phyloP scores from a whole-genome alignment of 352 stramenopile species.

The Globisporangium perplexum region DNA sequence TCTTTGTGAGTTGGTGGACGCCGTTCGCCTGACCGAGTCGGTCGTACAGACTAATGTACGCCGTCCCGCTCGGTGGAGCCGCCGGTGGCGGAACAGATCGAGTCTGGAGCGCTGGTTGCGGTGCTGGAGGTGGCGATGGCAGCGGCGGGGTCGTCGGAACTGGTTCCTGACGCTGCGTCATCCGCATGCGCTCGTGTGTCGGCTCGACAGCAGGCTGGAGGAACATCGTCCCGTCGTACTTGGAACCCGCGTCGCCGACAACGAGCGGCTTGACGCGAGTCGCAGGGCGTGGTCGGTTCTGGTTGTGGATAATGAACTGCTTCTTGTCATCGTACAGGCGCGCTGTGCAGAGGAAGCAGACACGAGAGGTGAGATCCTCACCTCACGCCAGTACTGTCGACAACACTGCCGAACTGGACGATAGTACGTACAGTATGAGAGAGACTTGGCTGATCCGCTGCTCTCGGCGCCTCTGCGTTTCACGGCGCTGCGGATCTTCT shows the following conservation, averaged over 20 bases:
- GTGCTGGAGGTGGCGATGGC: neutral
- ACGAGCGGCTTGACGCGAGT: constrained; percentile 32
- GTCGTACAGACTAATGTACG: constrained; percentile 69
- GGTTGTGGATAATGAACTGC: constrained; percentile 60
- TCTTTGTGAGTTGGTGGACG: constrained; percentile 24
- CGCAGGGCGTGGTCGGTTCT: constrained; percentile 29
- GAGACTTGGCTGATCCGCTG: constrained; percentile 30
- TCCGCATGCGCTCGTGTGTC: constrained; percentile 25
- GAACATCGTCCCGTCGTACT: constrained; percentile 58
- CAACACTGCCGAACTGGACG: neutral
- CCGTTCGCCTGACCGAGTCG: constrained; percentile 48
- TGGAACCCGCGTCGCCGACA: constrained; percentile 27
- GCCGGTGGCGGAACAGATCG: neutral
- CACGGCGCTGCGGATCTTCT: constrained; percentile 49
- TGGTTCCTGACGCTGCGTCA: constrained; percentile 15
- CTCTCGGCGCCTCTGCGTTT: constrained; percentile 37
- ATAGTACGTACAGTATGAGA: constrained; percentile 61
- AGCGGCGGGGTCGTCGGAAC: constrained; percentile 1
- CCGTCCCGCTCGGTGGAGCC: constrained; percentile 3
- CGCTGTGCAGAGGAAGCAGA: constrained; percentile 19
- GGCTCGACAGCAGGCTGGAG: constrained; percentile 34
- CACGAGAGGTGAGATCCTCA: too few relatives aligned
- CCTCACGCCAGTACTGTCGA: too few relatives aligned
- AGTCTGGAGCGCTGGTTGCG: neutral
- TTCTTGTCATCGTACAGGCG: constrained; percentile 82